These are phyloP conservation scores for Aspergillus sp. DNA, from an alignment of 2,329 filamentous ascomycete genomes.

Conservation along the genomic window DNA sequence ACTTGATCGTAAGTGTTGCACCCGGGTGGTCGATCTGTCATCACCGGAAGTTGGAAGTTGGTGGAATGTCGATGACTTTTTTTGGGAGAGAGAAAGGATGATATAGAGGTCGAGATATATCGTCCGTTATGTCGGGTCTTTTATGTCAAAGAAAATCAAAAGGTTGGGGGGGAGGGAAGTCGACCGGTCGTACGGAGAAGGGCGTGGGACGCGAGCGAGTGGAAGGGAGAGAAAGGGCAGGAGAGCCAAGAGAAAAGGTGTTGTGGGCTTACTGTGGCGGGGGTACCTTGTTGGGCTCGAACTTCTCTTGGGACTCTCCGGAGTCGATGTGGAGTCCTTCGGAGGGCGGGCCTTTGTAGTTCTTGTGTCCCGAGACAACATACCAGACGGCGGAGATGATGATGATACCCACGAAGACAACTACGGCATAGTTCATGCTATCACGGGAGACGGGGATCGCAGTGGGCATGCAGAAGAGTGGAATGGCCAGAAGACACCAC, in stretches of 20 bases:
- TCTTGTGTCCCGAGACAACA: conserved; percentile 60
- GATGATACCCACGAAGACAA: conserved; percentile 64
- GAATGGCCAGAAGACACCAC: conserved; percentile 63
- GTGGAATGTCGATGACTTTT: too few species aligned
- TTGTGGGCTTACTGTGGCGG: background rate
- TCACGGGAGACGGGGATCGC: conserved; percentile 52
- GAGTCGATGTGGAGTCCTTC: conserved; percentile 15
- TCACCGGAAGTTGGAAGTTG: too few species aligned
- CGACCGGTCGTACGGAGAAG: too few species aligned
- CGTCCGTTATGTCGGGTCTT: too few species aligned
- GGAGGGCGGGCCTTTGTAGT: conserved; percentile 35
- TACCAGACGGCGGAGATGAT: conserved; percentile 60
- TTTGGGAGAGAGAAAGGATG: too few species aligned
- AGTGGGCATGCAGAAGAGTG: conserved; percentile 56
- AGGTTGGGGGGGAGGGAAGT: too few species aligned
- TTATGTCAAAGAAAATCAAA: too few species aligned
- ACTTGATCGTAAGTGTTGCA: background rate
- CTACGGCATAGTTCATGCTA: conserved; percentile 67
- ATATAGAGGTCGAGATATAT: too few species aligned
- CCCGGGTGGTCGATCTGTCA: background rate
- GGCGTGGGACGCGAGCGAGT: background rate
- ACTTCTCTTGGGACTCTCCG: background rate
- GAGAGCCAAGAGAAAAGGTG: background rate
- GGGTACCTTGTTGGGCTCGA: background rate
- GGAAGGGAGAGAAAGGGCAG: background rate